A percentile compares a stretch with the other conserved stretches of the same genome.
Conservation (phyloP, 805 yeast genomes). For the Pichia phayaonensis region DNA sequence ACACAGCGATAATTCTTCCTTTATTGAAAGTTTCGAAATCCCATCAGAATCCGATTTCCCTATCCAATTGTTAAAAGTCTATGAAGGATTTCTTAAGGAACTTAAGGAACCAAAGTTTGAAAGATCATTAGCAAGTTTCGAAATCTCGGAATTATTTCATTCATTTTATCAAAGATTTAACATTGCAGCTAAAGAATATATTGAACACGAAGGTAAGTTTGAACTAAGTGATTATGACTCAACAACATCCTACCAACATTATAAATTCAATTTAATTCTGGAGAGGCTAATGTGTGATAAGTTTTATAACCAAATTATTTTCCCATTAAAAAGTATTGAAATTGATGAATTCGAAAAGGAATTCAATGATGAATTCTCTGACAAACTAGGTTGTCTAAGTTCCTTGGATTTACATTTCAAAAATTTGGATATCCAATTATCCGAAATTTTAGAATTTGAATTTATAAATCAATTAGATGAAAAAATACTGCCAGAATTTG, state of each 20-base stretch:
- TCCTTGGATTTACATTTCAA: constrained; percentile 19
- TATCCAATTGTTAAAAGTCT: constrained; percentile 14
- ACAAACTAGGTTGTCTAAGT: constrained; percentile 22
- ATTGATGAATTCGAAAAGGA: constrained; percentile 26
- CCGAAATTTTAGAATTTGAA: constrained; percentile 16
- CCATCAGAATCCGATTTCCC: constrained; percentile 24
- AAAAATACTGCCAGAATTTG: constrained; percentile 24
- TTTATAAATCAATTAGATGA: constrained; percentile 20
- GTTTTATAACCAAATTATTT: constrained; percentile 28
- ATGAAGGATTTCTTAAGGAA: constrained; percentile 25
- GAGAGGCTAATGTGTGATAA: constrained; percentile 29
- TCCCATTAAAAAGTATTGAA: constrained; percentile 24
- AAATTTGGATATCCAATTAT: constrained; percentile 26
- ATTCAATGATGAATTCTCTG: constrained; percentile 21
- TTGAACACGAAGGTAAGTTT: constrained; percentile 15
- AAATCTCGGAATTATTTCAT: constrained; percentile 29
- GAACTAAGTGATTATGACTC: constrained; percentile 15
- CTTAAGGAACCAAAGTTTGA: constrained; percentile 30
- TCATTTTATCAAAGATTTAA: constrained; percentile 27
- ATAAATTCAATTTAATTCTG: constrained; percentile 23
- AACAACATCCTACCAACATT: constrained; percentile 11
- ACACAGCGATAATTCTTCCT: constrained; percentile 4
- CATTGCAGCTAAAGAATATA: constrained; percentile 13
- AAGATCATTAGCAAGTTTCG: constrained; percentile 29
- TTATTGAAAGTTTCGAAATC: constrained; percentile 14